Base-by-base conservation (phyloP, 768 basidiomycete genomes). In the Artomyces pyxidatus region DNA sequence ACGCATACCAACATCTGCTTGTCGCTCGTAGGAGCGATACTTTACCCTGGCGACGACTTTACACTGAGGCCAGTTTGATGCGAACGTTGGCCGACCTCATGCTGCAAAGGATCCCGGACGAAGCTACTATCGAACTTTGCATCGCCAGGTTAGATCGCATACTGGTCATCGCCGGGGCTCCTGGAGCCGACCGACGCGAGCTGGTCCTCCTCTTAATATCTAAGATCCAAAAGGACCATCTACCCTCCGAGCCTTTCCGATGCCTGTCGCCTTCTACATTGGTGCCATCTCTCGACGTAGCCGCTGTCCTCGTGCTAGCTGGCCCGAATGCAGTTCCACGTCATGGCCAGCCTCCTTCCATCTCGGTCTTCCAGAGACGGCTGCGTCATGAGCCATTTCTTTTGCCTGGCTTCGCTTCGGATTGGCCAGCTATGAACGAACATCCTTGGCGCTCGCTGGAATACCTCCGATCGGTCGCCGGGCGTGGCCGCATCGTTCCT, bases 401-500 rank as follows among this genome's bases (percentile, higher is more conserved):
- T 37, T 52, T 97, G 21, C 74, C 75, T 11, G 71, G 71, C 2
- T 84, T 75, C 65, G 77, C 81, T 8, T 50, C 47, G 21, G 67
- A 80, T 43, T 98, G 93, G 93, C 86, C 90, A 5, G 95, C 95
- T 1, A 55, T 89, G 53, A 71, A 68, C 9, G 68, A 75, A 28
- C 80, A 76, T 47, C 74, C 79, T 4, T 98, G 95, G 95, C 54
- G 64, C 10, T 84, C 80, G 16, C 65, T 71, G 5, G 62, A 69
- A 2, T 97, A 99, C 61, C 75, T 99, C 1, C 72, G 73, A 12
- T 68, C 71, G 4, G 68, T 81, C 0, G 78, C 85, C 2, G 96
- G 96, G 12, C 78, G 77, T 37, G 93, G 87, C 2, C 76, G 96
- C 19, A 67, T 89, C 4, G 85, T 98, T 1, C 96, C 95, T 5